These are phyloP conservation scores for Begonia fuchsioides DNA, from an alignment of 306 rosid genomes.

Conservation along the genomic window DNA sequence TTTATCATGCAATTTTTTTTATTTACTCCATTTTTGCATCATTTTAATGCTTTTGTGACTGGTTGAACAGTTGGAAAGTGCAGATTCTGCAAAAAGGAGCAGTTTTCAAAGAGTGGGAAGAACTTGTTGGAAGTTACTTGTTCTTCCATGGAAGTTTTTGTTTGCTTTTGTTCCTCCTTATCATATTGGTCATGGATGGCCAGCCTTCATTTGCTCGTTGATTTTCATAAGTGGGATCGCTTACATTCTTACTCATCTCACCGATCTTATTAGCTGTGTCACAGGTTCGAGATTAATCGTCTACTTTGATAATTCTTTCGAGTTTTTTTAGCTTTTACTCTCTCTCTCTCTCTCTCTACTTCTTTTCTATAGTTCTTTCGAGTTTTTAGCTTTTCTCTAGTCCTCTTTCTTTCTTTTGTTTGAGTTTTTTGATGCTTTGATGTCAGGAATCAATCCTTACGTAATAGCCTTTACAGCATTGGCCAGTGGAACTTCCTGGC, in stretches of 20 bases:
- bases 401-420: no score
- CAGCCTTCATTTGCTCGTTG: conserved; percentile 70
- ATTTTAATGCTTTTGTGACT: neutral
- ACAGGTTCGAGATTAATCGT: conserved; percentile 44
- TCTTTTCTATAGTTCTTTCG: neutral
- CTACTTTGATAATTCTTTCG: conserved; percentile 6
- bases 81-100: conserved; percentile 33
- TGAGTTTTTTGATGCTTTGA: no score
- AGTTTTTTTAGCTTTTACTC: no score
- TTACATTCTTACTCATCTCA: conserved; percentile 59
- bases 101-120: conserved; percentile 26
- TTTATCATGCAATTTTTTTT: conserved; percentile 9
- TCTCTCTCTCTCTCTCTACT: conserved; percentile 2
- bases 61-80: conserved; percentile 49
- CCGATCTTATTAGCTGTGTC: conserved; percentile 92
- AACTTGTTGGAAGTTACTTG: conserved; percentile 47
- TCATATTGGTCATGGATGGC: conserved; percentile 86
- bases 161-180: conserved; percentile 88
- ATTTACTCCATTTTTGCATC: neutral
- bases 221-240: conserved; percentile 85
- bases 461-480: conserved; percentile 91
- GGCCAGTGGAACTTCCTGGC: conserved; percentile 96
- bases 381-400: neutral
- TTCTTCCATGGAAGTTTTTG: conserved; percentile 71
- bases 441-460: conserved; percentile 79